Evolutionary conservation across 305 asterid genomes (phyloP).

Genomic region (Fraxinus ornus): DNA sequence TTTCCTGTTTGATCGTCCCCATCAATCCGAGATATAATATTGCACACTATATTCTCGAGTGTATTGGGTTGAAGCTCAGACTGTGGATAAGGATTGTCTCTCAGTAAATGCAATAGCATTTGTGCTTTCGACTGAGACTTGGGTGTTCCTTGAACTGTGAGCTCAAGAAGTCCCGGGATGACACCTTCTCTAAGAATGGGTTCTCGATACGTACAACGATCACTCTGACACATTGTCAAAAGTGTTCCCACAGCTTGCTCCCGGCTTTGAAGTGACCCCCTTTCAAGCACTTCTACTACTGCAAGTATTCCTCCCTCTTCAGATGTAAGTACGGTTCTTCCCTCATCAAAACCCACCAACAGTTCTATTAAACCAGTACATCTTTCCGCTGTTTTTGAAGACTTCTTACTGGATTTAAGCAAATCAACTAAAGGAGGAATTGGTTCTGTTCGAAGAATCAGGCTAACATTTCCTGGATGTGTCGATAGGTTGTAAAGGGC

Average conservation of each 20-base stretch:
- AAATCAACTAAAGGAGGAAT: slow-evolving; percentile 56
- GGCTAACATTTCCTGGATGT: slow-evolving; percentile 47
- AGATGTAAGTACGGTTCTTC: slow-evolving; percentile 55
- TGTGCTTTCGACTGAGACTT: slow-evolving; percentile 50
- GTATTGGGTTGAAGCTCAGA: slow-evolving; percentile 74
- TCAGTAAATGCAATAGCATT: slow-evolving; percentile 55
- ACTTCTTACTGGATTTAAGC: slow-evolving; percentile 49
- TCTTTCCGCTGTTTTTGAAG: slow-evolving; percentile 68
- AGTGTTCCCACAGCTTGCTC: slow-evolving; percentile 90
- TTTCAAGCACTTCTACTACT: slow-evolving; percentile 80
- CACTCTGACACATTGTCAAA: slow-evolving; percentile 69
- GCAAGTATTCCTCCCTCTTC: slow-evolving; percentile 91
- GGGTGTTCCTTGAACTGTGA: slow-evolving; percentile 77
- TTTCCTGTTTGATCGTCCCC: slow-evolving; percentile 75
- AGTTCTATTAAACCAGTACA: slow-evolving; percentile 71
- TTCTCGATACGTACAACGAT: slow-evolving; percentile 72
- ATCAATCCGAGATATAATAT: slow-evolving; percentile 70
- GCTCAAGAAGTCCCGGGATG: slow-evolving; percentile 91
- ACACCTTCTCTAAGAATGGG: slow-evolving; percentile 89
- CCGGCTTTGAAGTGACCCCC: slow-evolving; percentile 74
- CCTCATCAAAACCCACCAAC: slow-evolving; percentile 67
- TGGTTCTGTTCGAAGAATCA: slow-evolving; percentile 59
- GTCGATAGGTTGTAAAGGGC: slow-evolving; percentile 91
- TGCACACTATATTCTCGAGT: slow-evolving; percentile 68
- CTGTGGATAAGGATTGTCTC: slow-evolving; percentile 77